phyloP scores from a whole-genome alignment of 768 basidiomycete species.

The Suillus occidentalis region DNA sequence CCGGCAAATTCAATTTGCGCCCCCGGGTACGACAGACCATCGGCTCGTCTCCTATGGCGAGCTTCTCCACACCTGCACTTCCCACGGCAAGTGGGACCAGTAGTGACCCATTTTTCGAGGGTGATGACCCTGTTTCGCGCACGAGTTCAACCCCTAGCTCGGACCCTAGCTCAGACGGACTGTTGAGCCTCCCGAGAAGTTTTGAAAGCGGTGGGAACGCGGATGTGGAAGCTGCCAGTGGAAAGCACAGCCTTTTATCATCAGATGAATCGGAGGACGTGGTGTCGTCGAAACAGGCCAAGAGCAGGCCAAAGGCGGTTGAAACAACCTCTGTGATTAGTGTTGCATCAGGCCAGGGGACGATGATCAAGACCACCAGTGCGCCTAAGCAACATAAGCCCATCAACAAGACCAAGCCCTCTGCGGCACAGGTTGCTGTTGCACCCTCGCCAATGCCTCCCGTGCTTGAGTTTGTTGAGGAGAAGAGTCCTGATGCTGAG shows the following conservation, averaged over 20 bases:
- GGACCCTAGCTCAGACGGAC: constrained; percentile 17
- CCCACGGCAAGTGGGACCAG: constrained; percentile 2
- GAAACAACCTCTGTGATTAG: constrained; percentile 9
- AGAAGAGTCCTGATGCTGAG: constrained; percentile 2
- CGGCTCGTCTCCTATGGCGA: constrained; percentile 18
- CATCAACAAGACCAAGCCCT: constrained; percentile 6
- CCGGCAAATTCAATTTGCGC: not conserved
- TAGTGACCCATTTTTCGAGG: constrained; percentile 4
- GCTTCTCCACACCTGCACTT: constrained; percentile 21
- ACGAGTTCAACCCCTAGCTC: constrained; percentile 16
- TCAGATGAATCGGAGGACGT: constrained; percentile 12
- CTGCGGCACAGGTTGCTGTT: too few relatives aligned
- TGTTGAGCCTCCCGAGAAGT: constrained; percentile 16
- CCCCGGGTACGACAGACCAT: constrained; percentile 8
- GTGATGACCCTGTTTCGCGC: constrained; percentile 11
- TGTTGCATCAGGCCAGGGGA: not conserved
- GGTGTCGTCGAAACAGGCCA: not conserved
- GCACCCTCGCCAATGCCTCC: constrained; percentile 1
- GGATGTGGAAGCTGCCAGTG: constrained; percentile 12
- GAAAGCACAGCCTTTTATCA: constrained; percentile 7
- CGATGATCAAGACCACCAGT: constrained; percentile 3
- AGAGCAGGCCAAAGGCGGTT: not conserved
- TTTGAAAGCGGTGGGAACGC: constrained; percentile 15
- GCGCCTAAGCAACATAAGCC: not conserved
- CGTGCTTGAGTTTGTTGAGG: constrained; percentile 2